Percentiles rank a stretch among this genome's conserved stretches.
These are phyloP conservation scores for Leptodontidium sp. DNA, from an alignment of 2,329 filamentous ascomycete species.

Conservation along the genomic window DNA sequence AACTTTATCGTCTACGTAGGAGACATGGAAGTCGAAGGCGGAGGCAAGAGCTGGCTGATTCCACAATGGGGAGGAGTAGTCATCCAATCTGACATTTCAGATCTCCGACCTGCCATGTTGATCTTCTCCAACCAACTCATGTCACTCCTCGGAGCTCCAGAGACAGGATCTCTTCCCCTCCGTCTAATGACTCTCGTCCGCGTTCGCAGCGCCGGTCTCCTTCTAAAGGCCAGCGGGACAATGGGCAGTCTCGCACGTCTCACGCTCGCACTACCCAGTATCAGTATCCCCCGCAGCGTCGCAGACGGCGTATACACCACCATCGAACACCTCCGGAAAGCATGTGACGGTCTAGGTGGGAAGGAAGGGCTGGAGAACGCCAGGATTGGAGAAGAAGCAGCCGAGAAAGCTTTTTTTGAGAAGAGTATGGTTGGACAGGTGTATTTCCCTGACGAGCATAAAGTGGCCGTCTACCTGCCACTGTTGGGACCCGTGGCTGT, in stretches of 20 bases:
- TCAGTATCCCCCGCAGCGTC: slow-evolving; percentile 88
- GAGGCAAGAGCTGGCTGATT: slow-evolving; percentile 80
- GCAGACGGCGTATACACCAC: slow-evolving; percentile 85
- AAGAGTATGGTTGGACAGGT: slow-evolving; percentile 99
- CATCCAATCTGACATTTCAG: slow-evolving; percentile 65
- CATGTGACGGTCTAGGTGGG: slow-evolving; percentile 75
- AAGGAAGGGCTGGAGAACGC: slow-evolving; percentile 79
- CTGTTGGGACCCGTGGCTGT: slow-evolving; percentile 90
- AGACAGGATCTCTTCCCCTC: slow-evolving; percentile 83
- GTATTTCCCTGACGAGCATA: slow-evolving; percentile 98
- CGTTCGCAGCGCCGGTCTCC: slow-evolving; percentile 83
- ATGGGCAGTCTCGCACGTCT: slow-evolving; percentile 91
- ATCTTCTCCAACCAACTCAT: slow-evolving; percentile 92
- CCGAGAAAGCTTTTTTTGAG: slow-evolving; percentile 95
- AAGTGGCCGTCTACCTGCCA: slow-evolving; percentile 94
- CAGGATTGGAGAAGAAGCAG: slow-evolving; percentile 84
- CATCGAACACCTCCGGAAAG: slow-evolving; percentile 77
- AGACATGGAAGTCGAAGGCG: slow-evolving; percentile 57
- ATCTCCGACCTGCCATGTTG: slow-evolving; percentile 81
- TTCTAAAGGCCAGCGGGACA: slow-evolving; percentile 90
- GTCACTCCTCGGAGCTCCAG: slow-evolving; percentile 84
- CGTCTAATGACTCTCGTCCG: slow-evolving; percentile 85
- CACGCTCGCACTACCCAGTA: slow-evolving; percentile 83
- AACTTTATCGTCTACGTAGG: slow-evolving; percentile 95
- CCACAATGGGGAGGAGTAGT: slow-evolving; percentile 91